Percentiles rank a stretch among this genome's conserved stretches.
These are phyloP conservation scores for Detonula confervacea DNA, from an alignment of 352 stramenopile genomes.

Conservation along the genomic window DNA sequence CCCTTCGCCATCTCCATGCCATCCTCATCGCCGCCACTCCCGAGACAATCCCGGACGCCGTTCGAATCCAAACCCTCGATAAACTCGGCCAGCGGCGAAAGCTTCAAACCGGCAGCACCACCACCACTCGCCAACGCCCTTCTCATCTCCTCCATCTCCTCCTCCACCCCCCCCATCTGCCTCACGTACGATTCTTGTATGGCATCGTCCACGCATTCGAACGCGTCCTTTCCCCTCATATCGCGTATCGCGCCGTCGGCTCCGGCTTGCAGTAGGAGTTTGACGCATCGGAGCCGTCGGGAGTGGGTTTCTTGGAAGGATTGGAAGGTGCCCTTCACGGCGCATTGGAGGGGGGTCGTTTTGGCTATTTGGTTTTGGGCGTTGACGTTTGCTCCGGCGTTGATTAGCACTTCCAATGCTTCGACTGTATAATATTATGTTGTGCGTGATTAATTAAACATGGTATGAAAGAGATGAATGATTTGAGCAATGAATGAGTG, in stretches of 20 bases:
- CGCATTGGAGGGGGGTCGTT: slow-evolving; percentile 78
- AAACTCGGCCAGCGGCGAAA: neutral
- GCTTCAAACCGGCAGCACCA: neutral
- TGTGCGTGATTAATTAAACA: no score
- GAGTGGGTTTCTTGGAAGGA: slow-evolving; percentile 52
- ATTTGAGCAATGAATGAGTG: no score
- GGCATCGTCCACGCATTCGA: slow-evolving; percentile 40
- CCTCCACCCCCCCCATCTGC: slow-evolving; percentile 36
- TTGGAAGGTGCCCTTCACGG: slow-evolving; percentile 53
- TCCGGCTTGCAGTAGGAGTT: slow-evolving; percentile 47
- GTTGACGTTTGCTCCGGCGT: slow-evolving; percentile 62
- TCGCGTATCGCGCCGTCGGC: slow-evolving; percentile 56
- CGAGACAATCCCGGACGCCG: neutral
- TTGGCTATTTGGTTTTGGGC: slow-evolving; percentile 70
- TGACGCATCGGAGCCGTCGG: slow-evolving; percentile 50
- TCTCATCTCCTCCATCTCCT: slow-evolving; percentile 43
- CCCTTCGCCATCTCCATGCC: slow-evolving; percentile 8
- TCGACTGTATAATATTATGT: slow-evolving; percentile 42
- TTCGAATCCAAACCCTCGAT: neutral
- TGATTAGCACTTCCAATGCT: slow-evolving; percentile 60
- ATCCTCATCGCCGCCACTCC: neutral
- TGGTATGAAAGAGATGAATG: no score
- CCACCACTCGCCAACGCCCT: slow-evolving; percentile 5
- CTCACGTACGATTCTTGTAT: slow-evolving; percentile 20
- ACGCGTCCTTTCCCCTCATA: slow-evolving; percentile 50